phyloP scores from a whole-genome alignment of 2,329 filamentous ascomycete genomes.

The Hymenoscyphus infarciens region DNA sequence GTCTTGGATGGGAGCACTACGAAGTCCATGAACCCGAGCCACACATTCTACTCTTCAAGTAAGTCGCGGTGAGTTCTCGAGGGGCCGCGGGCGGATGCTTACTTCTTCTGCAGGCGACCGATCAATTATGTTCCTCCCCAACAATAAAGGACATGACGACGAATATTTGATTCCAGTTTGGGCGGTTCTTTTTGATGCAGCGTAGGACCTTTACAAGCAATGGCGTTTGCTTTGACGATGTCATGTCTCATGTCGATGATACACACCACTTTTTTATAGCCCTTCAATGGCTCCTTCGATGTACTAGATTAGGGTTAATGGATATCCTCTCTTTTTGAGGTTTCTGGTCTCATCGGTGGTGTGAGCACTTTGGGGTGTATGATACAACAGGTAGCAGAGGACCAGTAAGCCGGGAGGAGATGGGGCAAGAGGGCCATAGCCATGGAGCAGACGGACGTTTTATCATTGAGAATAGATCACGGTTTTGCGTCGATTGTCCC shows the following conservation, averaged over 20 bases:
- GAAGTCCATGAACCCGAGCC: slow-evolving; percentile 98
- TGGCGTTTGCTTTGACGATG: slow-evolving; percentile 33
- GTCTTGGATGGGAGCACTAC: slow-evolving; percentile 98
- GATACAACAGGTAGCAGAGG: slow-evolving; percentile 5
- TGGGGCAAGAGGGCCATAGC: background rate
- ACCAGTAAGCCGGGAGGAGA: slow-evolving; percentile 1
- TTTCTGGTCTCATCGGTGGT: slow-evolving; percentile 11
- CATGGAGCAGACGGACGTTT: slow-evolving; percentile 3
- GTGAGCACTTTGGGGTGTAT: slow-evolving; percentile 11
- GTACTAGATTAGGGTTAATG: slow-evolving; percentile 33
- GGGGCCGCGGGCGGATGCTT: slow-evolving; percentile 13
- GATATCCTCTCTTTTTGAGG: slow-evolving; percentile 24
- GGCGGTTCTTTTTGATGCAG: slow-evolving; percentile 25
- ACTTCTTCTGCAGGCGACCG: slow-evolving; percentile 31
- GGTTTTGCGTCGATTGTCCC: background rate
- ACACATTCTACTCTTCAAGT: slow-evolving; percentile 99
- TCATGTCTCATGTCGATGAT: slow-evolving; percentile 35
- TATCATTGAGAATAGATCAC: slow-evolving; percentile 5
- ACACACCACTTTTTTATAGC: slow-evolving; percentile 24
- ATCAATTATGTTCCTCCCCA: slow-evolving; percentile 26
- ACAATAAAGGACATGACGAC: slow-evolving; percentile 24
- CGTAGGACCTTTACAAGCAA: slow-evolving; percentile 27
- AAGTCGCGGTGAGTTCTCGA: slow-evolving; percentile 37
- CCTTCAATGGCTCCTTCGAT: slow-evolving; percentile 27
- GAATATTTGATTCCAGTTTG: slow-evolving; percentile 24